Conservation (phyloP, 1,139 yeast genomes). For the Blastobotrys arbuscula region DNA sequence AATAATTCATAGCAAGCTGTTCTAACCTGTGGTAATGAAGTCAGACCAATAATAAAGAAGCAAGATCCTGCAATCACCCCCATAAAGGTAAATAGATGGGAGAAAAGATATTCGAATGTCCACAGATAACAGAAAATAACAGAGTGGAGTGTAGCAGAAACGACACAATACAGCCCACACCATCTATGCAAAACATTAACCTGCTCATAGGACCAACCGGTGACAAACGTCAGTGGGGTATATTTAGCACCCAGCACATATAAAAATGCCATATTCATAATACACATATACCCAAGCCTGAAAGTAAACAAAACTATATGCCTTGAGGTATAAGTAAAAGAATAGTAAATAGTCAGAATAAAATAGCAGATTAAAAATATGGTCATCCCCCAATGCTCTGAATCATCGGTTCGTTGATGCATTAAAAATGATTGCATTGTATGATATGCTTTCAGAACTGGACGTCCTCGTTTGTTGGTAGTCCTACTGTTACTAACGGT, state of each 20-base stretch:
- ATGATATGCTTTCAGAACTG: neutral
- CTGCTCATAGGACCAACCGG: slow-evolving; percentile 32
- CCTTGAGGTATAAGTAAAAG: slow-evolving; percentile 14
- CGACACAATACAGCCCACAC: slow-evolving; percentile 22
- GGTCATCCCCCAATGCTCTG: slow-evolving; percentile 16
- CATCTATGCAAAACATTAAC: slow-evolving; percentile 28
- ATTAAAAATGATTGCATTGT: slow-evolving; percentile 12
- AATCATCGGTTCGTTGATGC: slow-evolving; percentile 17
- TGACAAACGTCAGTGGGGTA: slow-evolving; percentile 23
- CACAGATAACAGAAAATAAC: slow-evolving; percentile 23
- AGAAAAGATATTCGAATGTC: slow-evolving; percentile 26
- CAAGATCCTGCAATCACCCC: slow-evolving; percentile 28
- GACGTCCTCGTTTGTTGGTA: neutral
- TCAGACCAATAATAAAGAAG: slow-evolving; percentile 23
- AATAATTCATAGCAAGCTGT: slow-evolving; percentile 23
- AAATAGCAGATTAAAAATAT: slow-evolving; percentile 14
- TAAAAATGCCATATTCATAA: slow-evolving; percentile 25
- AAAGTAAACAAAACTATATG: slow-evolving; percentile 22
- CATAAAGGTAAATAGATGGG: slow-evolving; percentile 34
- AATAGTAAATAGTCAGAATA: slow-evolving; percentile 14
- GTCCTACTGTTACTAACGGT: neutral
- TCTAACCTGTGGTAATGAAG: slow-evolving; percentile 19
- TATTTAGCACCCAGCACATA: slow-evolving; percentile 29
- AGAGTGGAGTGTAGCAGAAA: slow-evolving; percentile 20
- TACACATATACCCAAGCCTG: slow-evolving; percentile 25